These are phyloP conservation scores for Ganoderma lucidum DNA, from an alignment of 1,284 basidiomycete genomes.

Conservation along the genomic window DNA sequence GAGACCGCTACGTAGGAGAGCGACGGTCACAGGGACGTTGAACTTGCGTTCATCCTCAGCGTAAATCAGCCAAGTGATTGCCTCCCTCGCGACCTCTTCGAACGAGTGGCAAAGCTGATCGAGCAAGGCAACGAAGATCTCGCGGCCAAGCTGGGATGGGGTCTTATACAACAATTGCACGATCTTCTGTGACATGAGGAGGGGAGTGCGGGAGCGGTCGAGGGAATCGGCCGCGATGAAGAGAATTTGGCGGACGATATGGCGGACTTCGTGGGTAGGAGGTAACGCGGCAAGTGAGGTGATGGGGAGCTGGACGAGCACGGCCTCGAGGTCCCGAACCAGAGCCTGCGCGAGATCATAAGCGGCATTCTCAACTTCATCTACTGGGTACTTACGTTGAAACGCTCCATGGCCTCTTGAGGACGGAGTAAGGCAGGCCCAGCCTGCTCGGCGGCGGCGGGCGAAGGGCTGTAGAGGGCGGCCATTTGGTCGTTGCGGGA, in stretches of 20 bases:
- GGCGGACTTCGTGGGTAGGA: constrained; percentile 86
- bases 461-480: constrained; percentile 58
- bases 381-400: constrained; percentile 55
- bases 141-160: constrained; percentile 81
- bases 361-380: background rate
- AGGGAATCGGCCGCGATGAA: constrained; percentile 80
- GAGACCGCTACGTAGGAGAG: constrained; percentile 86
- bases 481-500: constrained; percentile 53
- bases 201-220: constrained; percentile 86
- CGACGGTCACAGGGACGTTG: constrained; percentile 94
- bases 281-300: constrained; percentile 76
- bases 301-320: constrained; percentile 73
- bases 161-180: constrained; percentile 92
- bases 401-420: constrained; percentile 81
- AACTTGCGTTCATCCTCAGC: constrained; percentile 99
- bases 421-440: constrained; percentile 58
- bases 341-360: constrained; percentile 43
- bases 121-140: constrained; percentile 90
- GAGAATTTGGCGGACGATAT: constrained; percentile 84
- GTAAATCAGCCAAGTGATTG: constrained; percentile 96
- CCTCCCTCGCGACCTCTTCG: constrained; percentile 95
- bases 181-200: constrained; percentile 94
- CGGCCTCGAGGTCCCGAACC: constrained; percentile 82
- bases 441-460: constrained; percentile 55
- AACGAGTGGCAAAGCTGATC: constrained; percentile 91